Conservation (phyloP, 495 filamentous ascomycete species). For the Penicillium mononematosum region DNA sequence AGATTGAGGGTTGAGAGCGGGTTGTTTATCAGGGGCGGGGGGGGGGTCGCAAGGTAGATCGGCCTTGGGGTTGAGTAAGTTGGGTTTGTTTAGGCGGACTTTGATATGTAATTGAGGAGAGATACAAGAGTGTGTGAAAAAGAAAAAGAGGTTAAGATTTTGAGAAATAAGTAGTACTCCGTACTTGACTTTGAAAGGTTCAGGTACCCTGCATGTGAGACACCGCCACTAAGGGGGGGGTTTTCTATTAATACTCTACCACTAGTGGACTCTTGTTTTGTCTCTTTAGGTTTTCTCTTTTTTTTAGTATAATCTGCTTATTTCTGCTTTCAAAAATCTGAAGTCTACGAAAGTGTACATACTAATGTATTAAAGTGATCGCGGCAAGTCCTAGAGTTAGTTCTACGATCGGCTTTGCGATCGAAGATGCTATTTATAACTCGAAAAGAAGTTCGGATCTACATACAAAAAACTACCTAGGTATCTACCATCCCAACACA, state of each 20-base stretch:
- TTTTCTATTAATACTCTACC: conserved; percentile 11
- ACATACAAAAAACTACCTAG: background rate
- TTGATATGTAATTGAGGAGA: background rate
- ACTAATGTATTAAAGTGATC: background rate
- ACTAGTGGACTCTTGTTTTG: conserved; percentile 4
- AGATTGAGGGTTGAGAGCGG: background rate
- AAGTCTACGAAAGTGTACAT: background rate
- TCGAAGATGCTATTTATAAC: conserved; percentile 17
- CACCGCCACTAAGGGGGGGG: conserved; percentile 4
- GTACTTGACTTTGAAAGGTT: conserved; percentile 1
- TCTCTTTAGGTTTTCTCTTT: background rate
- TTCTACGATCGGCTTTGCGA: background rate
- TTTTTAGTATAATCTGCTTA: background rate
- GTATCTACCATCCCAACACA: background rate
- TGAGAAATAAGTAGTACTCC: conserved; percentile 1
- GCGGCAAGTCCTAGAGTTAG: too few relatives aligned
- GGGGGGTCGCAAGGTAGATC: conserved; percentile 24
- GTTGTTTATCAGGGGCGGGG: conserved; percentile 5
- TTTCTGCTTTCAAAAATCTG: background rate
- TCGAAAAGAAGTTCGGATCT: conserved; percentile 5
- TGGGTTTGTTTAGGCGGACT: background rate
- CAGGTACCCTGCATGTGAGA: conserved; percentile 8
- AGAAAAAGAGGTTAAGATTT: background rate
- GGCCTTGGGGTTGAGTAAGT: background rate
- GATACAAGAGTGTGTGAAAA: background rate